Base-by-base conservation (phyloP, 257 asterid species). In the Nicotiana benthamiana region DNA sequence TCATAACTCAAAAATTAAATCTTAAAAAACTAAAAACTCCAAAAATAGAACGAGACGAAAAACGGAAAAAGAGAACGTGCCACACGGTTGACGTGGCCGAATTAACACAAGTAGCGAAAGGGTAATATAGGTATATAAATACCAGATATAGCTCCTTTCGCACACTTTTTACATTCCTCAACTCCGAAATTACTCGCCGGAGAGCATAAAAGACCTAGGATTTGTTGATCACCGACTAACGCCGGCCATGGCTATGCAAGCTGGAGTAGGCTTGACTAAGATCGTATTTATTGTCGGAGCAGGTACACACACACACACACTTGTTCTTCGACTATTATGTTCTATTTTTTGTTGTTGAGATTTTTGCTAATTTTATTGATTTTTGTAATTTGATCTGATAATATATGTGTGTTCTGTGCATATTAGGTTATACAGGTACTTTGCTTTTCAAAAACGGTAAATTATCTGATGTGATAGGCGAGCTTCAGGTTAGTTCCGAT, bases 341-440 rank as follows among this genome's bases (percentile, higher is more conserved):
- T 76, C 27, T 75, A 10, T 11, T 54, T 27, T 26, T 11, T 53
- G 9, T 28, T 9, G 11, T 40, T 40, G 28, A 6, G 24, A 43
- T 51, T 28, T 40, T 24, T 40, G 48, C 48, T 40, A 40, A 9
- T 40, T 40, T 40, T 40, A 11, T 51, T 36, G 12, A 67, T 36
- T 67, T 0, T 40, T 10, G 59, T 63, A 0, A 16, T 15, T 65
- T 67, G 62, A 82, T 28, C 10, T 64, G 81, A 62, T 26, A 20
- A 5, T 62, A 22, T 27, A 30, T 64, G 13, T 77, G 27, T 51
- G 75, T 56, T 8, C 9, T 56, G 59, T 84, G 66, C n/a, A 16
- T 48, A 24, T 83, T 72, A 85, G 88, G 90, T 53, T 87, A 85
- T 52, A 83, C 88, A 51, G 84, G 85, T 83, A 85, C 90, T 22